phyloP scores from a whole-genome alignment of 75 land plant species.

The Pinus albicaulis region DNA sequence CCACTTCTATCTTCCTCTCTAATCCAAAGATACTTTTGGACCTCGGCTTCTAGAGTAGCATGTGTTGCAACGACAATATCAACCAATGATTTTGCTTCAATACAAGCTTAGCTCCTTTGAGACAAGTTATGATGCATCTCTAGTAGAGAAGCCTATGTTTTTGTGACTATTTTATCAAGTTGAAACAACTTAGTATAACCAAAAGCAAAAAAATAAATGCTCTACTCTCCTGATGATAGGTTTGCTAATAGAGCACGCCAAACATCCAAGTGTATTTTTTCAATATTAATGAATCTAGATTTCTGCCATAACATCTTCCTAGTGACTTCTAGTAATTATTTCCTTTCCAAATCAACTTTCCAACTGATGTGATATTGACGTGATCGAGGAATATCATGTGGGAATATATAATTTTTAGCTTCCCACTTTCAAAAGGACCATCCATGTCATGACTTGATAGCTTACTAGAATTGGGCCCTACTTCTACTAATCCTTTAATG shows the following conservation, averaged over 20 bases:
- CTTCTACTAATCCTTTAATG: no score
- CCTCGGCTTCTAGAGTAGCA: slow-evolving; percentile 73
- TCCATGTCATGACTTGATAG: no score
- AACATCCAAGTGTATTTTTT: slow-evolving; percentile 76
- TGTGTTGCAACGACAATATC: slow-evolving; percentile 89
- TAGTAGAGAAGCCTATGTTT: slow-evolving; percentile 89
- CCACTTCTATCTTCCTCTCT: slow-evolving; percentile 58
- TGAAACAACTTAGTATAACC: slow-evolving; percentile 93
- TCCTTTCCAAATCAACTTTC: slow-evolving; percentile 87
- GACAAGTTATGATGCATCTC: slow-evolving; percentile 81
- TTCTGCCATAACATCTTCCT: slow-evolving; percentile 48
- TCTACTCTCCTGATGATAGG: slow-evolving; percentile 63
- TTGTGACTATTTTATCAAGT: slow-evolving; percentile 91
- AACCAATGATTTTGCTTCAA: slow-evolving; percentile 90
- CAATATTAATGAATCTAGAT: slow-evolving; percentile 89
- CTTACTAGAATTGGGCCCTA: no score
- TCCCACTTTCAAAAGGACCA: no score
- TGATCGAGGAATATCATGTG: slow-evolving; percentile 65
- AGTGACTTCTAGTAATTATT: slow-evolving; percentile 46
- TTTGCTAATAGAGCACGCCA: slow-evolving; percentile 90
- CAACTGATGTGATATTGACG: slow-evolving; percentile 92
- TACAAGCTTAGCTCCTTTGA: slow-evolving; percentile 81
- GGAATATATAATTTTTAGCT: no score
- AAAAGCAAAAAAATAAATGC: slow-evolving; percentile 74
- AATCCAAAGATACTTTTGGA: slow-evolving; percentile 62